Conservation (phyloP, 306 rosid genomes). For the Pyrus betulifolia region DNA sequence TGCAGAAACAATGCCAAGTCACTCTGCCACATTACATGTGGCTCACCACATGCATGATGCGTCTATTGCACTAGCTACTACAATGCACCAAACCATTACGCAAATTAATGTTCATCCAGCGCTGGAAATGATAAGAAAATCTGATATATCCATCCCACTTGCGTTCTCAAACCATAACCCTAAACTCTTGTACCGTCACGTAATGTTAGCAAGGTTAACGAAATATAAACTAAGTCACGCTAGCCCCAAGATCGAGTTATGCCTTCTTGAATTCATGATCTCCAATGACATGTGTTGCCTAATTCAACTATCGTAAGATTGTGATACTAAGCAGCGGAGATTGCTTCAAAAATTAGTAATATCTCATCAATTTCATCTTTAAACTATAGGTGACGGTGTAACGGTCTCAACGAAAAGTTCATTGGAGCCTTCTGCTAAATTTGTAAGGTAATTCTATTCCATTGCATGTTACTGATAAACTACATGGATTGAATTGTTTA, state of each 20-base stretch:
- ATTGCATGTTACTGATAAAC: background rate
- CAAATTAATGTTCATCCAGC: background rate
- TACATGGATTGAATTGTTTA: background rate
- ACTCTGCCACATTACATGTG: background rate
- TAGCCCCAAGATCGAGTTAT: background rate
- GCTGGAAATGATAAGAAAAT: background rate
- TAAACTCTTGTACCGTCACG: background rate
- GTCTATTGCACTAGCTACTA: background rate
- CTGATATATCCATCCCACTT: background rate
- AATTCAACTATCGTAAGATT: background rate
- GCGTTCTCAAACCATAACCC: background rate
- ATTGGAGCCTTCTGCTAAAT: background rate
- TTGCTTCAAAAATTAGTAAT: background rate
- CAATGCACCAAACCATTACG: background rate
- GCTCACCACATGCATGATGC: background rate
- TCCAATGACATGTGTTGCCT: background rate
- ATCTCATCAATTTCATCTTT: too few relatives aligned
- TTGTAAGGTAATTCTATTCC: background rate
- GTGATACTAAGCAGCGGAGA: background rate
- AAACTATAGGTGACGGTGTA: too few relatives aligned
- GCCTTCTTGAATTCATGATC: too few relatives aligned
- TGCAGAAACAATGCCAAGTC: too few relatives aligned
- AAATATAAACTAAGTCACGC: too few relatives aligned
- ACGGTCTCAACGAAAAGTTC: too few relatives aligned
- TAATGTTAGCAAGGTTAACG: background rate